These are phyloP conservation scores for Arthrobotrys megalospora DNA, from an alignment of 2,329 filamentous ascomycete genomes.

Conservation along the genomic window DNA sequence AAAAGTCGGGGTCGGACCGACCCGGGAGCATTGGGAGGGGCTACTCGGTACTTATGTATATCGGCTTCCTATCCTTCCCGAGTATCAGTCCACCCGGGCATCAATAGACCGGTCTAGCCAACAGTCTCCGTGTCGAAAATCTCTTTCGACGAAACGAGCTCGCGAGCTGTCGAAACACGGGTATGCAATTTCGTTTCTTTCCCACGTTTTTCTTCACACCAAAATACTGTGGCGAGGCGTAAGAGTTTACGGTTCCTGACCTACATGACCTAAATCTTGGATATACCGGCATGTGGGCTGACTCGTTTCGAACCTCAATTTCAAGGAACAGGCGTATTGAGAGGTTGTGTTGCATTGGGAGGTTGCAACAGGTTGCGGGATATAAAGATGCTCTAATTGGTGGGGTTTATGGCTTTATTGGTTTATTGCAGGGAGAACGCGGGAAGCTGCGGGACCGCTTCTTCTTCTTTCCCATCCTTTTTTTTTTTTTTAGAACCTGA, in stretches of 20 bases:
- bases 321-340: not conserved
- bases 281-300: conserved; percentile 31
- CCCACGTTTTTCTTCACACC: conserved; percentile 6
- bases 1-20: conserved; percentile 24
- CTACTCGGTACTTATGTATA: conserved; percentile 23
- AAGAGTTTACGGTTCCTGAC: conserved; percentile 9
- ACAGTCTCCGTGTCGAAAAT: not conserved
- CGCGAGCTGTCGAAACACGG: conserved; percentile 19
- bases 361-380: conserved; percentile 30
- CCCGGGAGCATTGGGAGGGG: conserved; percentile 19
- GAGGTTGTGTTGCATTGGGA: conserved; percentile 31
- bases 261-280: conserved; percentile 20
- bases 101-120: conserved; percentile 19
- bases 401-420: conserved; percentile 17
- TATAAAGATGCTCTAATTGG: conserved; percentile 13
- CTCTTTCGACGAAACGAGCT: conserved; percentile 9
- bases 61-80: conserved; percentile 33
- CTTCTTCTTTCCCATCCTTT: conserved; percentile 3
- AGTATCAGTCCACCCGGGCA: conserved; percentile 29
- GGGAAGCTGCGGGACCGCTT: conserved; percentile 19
- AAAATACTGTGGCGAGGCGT: conserved; percentile 3
- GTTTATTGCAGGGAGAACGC: conserved; percentile 25
- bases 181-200: conserved; percentile 26
- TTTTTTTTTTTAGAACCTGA: not conserved
- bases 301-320: conserved; percentile 12